Percentiles rank a stretch among this genome's conserved stretches.
Evolutionary conservation across 2,329 filamentous ascomycete genomes (phyloP).

Genomic region (Xylariales sp.): DNA sequence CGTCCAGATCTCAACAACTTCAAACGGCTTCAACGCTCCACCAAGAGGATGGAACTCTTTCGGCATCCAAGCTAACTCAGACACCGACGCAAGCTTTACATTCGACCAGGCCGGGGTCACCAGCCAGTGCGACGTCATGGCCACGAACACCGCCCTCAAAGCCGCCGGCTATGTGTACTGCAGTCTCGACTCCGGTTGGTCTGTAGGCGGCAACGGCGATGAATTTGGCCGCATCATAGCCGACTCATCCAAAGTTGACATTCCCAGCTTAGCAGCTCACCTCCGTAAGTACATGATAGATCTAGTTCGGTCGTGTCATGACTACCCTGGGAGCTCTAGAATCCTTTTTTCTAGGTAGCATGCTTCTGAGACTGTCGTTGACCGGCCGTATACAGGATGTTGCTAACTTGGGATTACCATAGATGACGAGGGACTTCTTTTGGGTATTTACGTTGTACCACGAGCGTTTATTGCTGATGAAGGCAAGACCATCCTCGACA

Average conservation of each 20-base stretch:
- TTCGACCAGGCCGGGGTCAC: slow-evolving; percentile 17
- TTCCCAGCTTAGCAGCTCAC: slow-evolving; percentile 17
- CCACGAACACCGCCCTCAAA: slow-evolving; percentile 11
- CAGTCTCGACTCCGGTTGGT: slow-evolving; percentile 25
- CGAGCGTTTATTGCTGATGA: slow-evolving; percentile 18
- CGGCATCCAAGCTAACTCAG: slow-evolving; percentile 17
- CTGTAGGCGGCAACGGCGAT: slow-evolving; percentile 16
- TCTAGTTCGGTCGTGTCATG: too few species aligned
- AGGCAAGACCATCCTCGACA: slow-evolving; percentile 20
- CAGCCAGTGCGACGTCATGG: slow-evolving; percentile 18
- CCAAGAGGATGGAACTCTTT: slow-evolving; percentile 22
- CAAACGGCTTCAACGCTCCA: slow-evolving; percentile 17
- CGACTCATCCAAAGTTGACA: slow-evolving; percentile 18
- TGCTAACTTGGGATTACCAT: too few species aligned
- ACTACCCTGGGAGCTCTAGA: too few species aligned
- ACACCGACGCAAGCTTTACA: slow-evolving; percentile 12
- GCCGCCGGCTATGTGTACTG: slow-evolving; percentile 20
- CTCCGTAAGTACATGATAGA: too few species aligned
- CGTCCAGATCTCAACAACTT: slow-evolving; percentile 13
- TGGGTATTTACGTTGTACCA: slow-evolving; percentile 24
- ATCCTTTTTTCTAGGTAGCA: too few species aligned
- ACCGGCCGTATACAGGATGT: too few species aligned
- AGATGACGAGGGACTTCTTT: slow-evolving; percentile 16
- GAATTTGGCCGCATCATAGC: slow-evolving; percentile 22
- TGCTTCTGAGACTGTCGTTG: too few species aligned